Evolutionary conservation across 1,284 basidiomycete genomes (phyloP).

Genomic region (Xerocomus amazonicus): DNA sequence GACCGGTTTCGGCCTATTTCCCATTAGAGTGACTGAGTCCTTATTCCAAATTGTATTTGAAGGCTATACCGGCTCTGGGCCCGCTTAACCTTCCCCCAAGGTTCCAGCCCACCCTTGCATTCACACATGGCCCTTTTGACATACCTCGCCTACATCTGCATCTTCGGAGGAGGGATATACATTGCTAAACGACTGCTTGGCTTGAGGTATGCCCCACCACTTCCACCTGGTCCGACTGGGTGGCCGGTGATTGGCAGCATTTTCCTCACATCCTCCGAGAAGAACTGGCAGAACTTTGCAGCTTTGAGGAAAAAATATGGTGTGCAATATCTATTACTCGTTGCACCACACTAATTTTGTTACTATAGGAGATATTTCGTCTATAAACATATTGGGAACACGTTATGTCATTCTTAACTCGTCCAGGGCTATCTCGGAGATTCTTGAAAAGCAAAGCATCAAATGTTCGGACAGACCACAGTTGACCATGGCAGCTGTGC

Average conservation of each 20-base stretch:
- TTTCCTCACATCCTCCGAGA: slow-evolving; percentile 37
- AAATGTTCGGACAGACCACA: slow-evolving; percentile 25
- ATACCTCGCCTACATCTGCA: neutral
- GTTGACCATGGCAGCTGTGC: slow-evolving; percentile 25
- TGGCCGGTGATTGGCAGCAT: slow-evolving; percentile 29
- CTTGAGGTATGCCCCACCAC: slow-evolving; percentile 3
- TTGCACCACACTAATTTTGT: neutral
- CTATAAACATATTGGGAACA: slow-evolving; percentile 19
- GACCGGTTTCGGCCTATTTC: no score
- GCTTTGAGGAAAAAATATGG: slow-evolving; percentile 38
- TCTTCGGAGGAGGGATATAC: slow-evolving; percentile 14
- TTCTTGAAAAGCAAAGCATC: slow-evolving; percentile 30
- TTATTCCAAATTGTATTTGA: no score
- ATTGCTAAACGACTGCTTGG: neutral
- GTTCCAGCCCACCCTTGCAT: no score
- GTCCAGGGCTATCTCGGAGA: slow-evolving; percentile 11
- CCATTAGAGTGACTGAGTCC: no score
- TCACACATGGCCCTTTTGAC: no score
- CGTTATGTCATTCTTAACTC: neutral
- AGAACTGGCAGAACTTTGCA: slow-evolving; percentile 43
- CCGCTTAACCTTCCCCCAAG: no score
- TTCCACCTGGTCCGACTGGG: slow-evolving; percentile 34
- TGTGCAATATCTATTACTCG: neutral
- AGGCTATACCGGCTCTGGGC: no score
- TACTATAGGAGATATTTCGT: slow-evolving; percentile 22